Percentiles rank a stretch among this genome's conserved stretches.
These are phyloP conservation scores for Crucihimalaya himalaica DNA, from an alignment of 345 rosid genomes.

Conservation along the genomic window DNA sequence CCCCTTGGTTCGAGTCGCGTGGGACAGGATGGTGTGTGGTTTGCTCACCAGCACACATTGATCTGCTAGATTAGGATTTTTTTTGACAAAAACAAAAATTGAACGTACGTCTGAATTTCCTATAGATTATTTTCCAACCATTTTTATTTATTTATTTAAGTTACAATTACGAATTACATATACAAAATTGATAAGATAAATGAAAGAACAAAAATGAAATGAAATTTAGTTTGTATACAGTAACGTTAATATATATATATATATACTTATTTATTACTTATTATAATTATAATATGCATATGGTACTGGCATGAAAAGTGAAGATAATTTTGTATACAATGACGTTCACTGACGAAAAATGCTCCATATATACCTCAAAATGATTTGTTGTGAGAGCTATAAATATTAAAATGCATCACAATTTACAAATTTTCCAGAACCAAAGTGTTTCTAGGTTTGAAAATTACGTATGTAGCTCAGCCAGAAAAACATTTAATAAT, in stretches of 20 bases:
- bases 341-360: conserved; percentile 2
- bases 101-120: not conserved
- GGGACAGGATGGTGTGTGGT: not conserved
- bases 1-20: not conserved
- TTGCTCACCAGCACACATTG: not conserved
- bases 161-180: no score
- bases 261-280: not conserved
- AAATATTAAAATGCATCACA: not conserved
- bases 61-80: not conserved
- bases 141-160: no score
- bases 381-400: not conserved
- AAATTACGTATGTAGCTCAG: not conserved
- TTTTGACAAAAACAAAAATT: no score
- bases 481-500: not conserved
- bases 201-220: no score
- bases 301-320: conserved; percentile 5
- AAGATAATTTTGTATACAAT: not conserved
- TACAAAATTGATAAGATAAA: not conserved
- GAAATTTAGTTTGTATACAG: no score
- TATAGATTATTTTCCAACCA: not conserved
- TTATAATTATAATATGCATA: not conserved
- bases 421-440: not conserved
- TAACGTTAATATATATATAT: no score
- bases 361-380: not conserved
- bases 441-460: not conserved